phyloP scores from a whole-genome alignment of 1,139 yeast species.

The Dujonia santamariae region DNA sequence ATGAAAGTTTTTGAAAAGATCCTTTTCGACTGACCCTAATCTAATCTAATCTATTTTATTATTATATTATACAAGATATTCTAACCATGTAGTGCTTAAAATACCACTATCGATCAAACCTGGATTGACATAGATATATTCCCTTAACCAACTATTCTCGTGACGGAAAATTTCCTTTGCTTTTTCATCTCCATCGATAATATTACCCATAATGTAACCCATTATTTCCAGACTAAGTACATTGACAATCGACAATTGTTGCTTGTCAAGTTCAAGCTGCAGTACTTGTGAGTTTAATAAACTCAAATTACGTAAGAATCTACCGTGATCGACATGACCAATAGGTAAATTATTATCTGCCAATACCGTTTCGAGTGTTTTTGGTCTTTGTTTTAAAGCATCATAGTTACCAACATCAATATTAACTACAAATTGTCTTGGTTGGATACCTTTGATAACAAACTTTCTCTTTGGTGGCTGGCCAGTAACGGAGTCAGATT shows the following conservation, averaged over 20 bases:
- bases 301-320: conserved; percentile 32
- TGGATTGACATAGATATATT: conserved; percentile 41
- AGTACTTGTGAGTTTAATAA: not conserved
- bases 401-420: conserved; percentile 46
- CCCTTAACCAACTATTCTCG: conserved; percentile 43
- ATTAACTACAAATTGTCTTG: conserved; percentile 43
- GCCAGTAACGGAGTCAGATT: conserved; percentile 36
- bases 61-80: conserved; percentile 39
- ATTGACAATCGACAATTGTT: conserved; percentile 20
- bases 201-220: conserved; percentile 18
- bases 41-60: no score
- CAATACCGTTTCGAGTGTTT: conserved; percentile 4
- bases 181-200: conserved; percentile 19
- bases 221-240: conserved; percentile 29
- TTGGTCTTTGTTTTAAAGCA: conserved; percentile 31
- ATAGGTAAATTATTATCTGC: conserved; percentile 19
- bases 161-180: conserved; percentile 30
- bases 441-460: conserved; percentile 81
- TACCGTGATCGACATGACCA: conserved; percentile 37
- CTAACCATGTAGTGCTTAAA: conserved; percentile 37
- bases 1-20: no score
- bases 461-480: conserved; percentile 67
- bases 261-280: not conserved
- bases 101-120: conserved; percentile 35
- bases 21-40: no score